A percentile compares a stretch with the other conserved stretches of the same genome.
Conservation (phyloP, 495 filamentous ascomycete genomes). For the Neurospora africana region DNA sequence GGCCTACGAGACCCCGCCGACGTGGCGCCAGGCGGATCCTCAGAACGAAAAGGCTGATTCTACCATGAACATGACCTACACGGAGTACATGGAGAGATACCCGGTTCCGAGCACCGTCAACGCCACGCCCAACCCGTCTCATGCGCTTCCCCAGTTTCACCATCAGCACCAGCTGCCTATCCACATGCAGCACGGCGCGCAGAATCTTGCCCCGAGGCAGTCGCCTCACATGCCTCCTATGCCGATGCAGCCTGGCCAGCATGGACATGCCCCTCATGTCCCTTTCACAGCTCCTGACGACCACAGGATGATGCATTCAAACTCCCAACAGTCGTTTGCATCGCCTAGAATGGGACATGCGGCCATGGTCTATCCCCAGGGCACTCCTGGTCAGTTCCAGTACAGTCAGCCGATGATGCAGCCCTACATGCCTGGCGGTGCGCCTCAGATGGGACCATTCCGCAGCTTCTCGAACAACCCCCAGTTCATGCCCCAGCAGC, state of each 20-base stretch:
- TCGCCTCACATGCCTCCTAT: conserved; percentile 57
- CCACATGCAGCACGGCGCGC: conserved; percentile 45
- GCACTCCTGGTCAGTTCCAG: conserved; percentile 55
- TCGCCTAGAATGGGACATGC: conserved; percentile 67
- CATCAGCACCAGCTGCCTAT: conserved; percentile 72
- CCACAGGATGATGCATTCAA: conserved; percentile 78
- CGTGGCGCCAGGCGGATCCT: conserved; percentile 55
- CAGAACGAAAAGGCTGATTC: conserved; percentile 53
- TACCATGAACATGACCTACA: conserved; percentile 50
- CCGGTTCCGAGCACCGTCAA: conserved; percentile 41
- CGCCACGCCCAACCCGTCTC: conserved; percentile 56
- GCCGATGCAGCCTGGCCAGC: conserved; percentile 53
- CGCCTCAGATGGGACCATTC: conserved; percentile 43
- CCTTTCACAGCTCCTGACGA: conserved; percentile 63
- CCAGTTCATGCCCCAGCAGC: conserved; percentile 58
- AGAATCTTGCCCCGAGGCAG: conserved; percentile 39
- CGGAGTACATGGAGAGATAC: conserved; percentile 63
- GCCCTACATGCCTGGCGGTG: conserved; percentile 57
- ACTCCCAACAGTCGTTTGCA: conserved; percentile 61
- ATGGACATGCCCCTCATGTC: conserved; percentile 47
- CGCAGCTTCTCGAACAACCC: conserved; percentile 46
- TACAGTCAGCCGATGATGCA: conserved; percentile 66
- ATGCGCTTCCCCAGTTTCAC: conserved; percentile 46
- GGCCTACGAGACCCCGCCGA: conserved; percentile 68
- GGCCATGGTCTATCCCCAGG: conserved; percentile 58